Evolutionary conservation across 164 flowering plant species (phyloP).

Genomic region (Platanus orientalis): DNA sequence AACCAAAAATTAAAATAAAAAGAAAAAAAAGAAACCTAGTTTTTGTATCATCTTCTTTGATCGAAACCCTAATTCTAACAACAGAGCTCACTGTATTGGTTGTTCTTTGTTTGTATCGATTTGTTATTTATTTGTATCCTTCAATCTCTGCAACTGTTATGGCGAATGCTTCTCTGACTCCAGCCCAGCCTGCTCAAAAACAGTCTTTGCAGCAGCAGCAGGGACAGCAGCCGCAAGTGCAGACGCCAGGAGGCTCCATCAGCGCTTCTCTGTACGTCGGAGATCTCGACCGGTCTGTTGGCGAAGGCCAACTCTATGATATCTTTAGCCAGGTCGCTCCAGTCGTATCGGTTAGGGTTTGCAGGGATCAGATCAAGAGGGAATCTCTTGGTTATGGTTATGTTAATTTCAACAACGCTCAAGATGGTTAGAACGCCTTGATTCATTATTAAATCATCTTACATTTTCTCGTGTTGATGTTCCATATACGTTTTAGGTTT

Average conservation of each 20-base stretch:
- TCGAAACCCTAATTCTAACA: neutral
- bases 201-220: slow-evolving; percentile 1
- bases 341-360: slow-evolving; percentile 58
- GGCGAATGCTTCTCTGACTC: slow-evolving; percentile 11
- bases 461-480: too few species aligned
- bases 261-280: slow-evolving; percentile 68
- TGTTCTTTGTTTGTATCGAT: neutral
- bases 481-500: too few species aligned
- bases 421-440: slow-evolving; percentile 39
- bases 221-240: slow-evolving; percentile 5
- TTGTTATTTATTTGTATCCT: neutral
- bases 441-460: too few species aligned
- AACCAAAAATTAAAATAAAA: neutral
- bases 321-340: slow-evolving; percentile 49
- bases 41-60: neutral
- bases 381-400: slow-evolving; percentile 67
- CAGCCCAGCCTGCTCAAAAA: slow-evolving; percentile 2
- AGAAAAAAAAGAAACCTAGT: neutral
- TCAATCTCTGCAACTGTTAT: slow-evolving; percentile 4
- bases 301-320: slow-evolving; percentile 47
- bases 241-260: slow-evolving; percentile 19
- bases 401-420: slow-evolving; percentile 48
- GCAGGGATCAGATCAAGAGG: slow-evolving; percentile 49
- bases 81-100: neutral
- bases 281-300: slow-evolving; percentile 52